Conservation (phyloP, 331 rosid genomes). For the Phaseolus coccineus region DNA sequence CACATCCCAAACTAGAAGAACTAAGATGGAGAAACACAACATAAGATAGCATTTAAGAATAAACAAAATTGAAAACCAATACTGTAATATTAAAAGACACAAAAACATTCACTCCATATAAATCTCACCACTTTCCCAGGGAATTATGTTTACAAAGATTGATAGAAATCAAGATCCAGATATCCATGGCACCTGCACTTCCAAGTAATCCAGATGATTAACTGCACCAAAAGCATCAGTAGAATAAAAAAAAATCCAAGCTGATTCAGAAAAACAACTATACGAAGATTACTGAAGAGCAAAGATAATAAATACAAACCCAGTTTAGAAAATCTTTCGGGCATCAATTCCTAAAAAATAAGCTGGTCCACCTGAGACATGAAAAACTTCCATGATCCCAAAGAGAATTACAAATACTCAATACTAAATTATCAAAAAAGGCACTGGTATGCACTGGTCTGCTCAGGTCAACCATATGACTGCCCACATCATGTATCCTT, state of each 20-base stretch:
- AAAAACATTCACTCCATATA: slow-evolving; percentile 13
- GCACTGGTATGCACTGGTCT: neutral
- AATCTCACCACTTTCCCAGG: slow-evolving; percentile 96
- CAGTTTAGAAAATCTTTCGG: slow-evolving; percentile 87
- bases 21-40: slow-evolving; percentile 55
- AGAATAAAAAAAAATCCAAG: slow-evolving; percentile 47
- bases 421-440: slow-evolving; percentile 35
- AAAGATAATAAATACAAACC: slow-evolving; percentile 61
- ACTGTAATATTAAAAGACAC: neutral
- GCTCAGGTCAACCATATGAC: neutral
- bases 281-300: slow-evolving; percentile 23
- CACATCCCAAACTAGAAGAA: slow-evolving; percentile 95
- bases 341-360: slow-evolving; percentile 88
- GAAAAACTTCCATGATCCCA: slow-evolving; percentile 42
- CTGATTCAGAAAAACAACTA: slow-evolving; percentile 37
- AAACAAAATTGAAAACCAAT: slow-evolving; percentile 35
- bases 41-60: slow-evolving; percentile 42
- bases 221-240: slow-evolving; percentile 73
- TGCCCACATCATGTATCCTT: slow-evolving; percentile 15
- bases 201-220: slow-evolving; percentile 97
- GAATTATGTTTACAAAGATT: slow-evolving; percentile 87
- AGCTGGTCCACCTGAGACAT: slow-evolving; percentile 93
- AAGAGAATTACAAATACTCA: slow-evolving; percentile 20
- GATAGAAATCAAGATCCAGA: slow-evolving; percentile 98
- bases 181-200: slow-evolving; percentile 98